These are phyloP conservation scores for Cladobotryum protrusum DNA, from an alignment of 2,329 filamentous ascomycete genomes.

Conservation along the genomic window DNA sequence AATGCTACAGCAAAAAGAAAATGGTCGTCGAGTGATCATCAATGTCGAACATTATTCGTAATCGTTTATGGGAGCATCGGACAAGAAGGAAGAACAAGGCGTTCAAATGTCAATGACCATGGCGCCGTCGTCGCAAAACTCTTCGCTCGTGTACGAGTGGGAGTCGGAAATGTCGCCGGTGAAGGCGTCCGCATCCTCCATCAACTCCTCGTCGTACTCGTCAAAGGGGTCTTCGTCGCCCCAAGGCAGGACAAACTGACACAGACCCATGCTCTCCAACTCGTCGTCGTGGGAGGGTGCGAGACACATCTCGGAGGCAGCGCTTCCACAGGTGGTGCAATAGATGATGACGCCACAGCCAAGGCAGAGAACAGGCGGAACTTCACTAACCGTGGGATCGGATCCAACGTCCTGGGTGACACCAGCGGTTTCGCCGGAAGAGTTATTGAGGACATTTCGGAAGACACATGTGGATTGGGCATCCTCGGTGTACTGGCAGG, in stretches of 20 bases:
- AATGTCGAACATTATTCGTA: neutral
- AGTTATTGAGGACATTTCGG: slow-evolving; percentile 87
- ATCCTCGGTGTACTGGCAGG: slow-evolving; percentile 84
- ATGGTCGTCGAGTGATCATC: neutral
- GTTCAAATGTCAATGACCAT: slow-evolving; percentile 17
- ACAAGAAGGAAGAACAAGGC: too few species aligned
- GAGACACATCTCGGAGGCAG: slow-evolving; percentile 19
- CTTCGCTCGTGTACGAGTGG: slow-evolving; percentile 12
- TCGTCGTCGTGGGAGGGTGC: slow-evolving; percentile 14
- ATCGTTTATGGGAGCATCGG: neutral
- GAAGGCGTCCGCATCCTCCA: slow-evolving; percentile 18
- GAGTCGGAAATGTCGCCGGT: slow-evolving; percentile 13
- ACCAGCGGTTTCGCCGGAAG: slow-evolving; percentile 89
- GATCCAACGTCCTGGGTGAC: slow-evolving; percentile 95
- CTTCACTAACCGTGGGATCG: slow-evolving; percentile 92
- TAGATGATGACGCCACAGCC: slow-evolving; percentile 40
- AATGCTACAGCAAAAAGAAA: neutral
- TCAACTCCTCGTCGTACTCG: slow-evolving; percentile 35
- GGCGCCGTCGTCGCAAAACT: slow-evolving; percentile 18
- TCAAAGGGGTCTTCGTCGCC: slow-evolving; percentile 27
- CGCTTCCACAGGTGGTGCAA: slow-evolving; percentile 34
- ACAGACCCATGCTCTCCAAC: slow-evolving; percentile 22
- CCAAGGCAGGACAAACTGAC: slow-evolving; percentile 24
- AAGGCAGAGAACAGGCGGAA: slow-evolving; percentile 38
- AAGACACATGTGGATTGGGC: slow-evolving; percentile 89